Percentiles rank a stretch among this genome's conserved stretches.
These are phyloP conservation scores for Ustilaginoidea virens DNA, from an alignment of 2,329 filamentous ascomycete species.

Conservation along the genomic window DNA sequence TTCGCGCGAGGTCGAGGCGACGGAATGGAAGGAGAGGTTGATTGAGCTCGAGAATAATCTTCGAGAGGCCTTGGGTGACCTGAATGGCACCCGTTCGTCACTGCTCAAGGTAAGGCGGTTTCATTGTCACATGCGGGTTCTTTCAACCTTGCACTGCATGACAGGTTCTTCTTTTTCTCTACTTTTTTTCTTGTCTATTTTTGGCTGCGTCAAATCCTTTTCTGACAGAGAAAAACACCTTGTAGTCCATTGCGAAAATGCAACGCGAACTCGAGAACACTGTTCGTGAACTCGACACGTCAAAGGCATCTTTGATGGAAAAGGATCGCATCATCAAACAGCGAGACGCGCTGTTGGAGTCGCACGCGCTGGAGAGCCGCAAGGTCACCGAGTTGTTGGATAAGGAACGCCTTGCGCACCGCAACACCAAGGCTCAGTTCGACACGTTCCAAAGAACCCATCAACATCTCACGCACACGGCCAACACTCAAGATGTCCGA, in stretches of 20 bases:
- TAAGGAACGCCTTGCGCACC: conserved; percentile 72
- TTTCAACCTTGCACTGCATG: too few species aligned
- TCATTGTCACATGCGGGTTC: not conserved
- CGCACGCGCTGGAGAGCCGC: conserved; percentile 70
- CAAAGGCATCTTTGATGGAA: conserved; percentile 66
- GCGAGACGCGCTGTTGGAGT: conserved; percentile 77
- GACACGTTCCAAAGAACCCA: conserved; percentile 82
- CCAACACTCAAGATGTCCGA: conserved; percentile 70
- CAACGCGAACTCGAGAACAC: conserved; percentile 80
- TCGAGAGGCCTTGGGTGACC: conserved; percentile 72
- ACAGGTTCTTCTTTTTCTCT: too few species aligned
- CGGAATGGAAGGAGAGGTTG: conserved; percentile 80
- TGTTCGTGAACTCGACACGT: conserved; percentile 63
- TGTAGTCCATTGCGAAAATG: conserved; percentile 65
- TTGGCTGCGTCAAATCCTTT: too few species aligned
- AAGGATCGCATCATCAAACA: conserved; percentile 84
- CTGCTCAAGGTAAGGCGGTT: conserved; percentile 51
- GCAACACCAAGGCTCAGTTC: conserved; percentile 74
- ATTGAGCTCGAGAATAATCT: conserved; percentile 83
- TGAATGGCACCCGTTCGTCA: conserved; percentile 72
- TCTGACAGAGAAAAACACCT: too few species aligned
- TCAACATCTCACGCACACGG: conserved; percentile 71
- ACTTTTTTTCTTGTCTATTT: too few species aligned
- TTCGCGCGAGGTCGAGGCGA: conserved; percentile 73
- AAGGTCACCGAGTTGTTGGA: conserved; percentile 80